A percentile compares a stretch with the other conserved stretches of the same genome.
These are phyloP conservation scores for Lithohypha guttulata DNA, from an alignment of 2,329 filamentous ascomycete genomes.

Conservation along the genomic window DNA sequence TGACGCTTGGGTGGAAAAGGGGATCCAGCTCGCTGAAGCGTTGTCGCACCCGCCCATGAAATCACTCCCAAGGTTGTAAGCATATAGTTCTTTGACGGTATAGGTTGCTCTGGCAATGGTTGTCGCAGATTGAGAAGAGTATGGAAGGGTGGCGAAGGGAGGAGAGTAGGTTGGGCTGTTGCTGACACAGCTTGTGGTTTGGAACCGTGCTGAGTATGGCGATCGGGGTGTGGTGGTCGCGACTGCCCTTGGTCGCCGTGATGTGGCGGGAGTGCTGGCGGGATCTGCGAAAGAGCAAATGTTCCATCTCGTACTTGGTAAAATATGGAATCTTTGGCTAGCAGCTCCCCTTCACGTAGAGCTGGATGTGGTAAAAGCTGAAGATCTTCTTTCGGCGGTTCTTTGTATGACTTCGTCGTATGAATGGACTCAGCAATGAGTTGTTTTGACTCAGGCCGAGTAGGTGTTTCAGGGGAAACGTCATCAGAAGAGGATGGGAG, in stretches of 20 bases:
- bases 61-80: conserved; percentile 7
- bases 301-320: background rate
- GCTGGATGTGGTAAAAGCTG: no score
- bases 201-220: no score
- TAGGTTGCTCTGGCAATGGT: conserved; percentile 8
- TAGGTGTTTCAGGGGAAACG: no score
- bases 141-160: conserved; percentile 11
- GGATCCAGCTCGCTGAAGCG: conserved; percentile 19
- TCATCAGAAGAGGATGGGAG: no score
- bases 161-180: no score
- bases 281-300: background rate
- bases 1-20: conserved; percentile 24
- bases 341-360: no score
- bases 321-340: no score
- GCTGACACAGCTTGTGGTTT: no score
- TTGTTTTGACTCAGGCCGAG: no score
- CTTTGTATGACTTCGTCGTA: no score
- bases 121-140: conserved; percentile 18
- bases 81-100: conserved; percentile 22
- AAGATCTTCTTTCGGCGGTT: no score
- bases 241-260: conserved; percentile 10
- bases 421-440: no score
- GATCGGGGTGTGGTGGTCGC: conserved; percentile 2
- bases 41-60: conserved; percentile 20
- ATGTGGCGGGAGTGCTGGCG: background rate